A percentile compares a stretch with the other conserved stretches of the same genome.
phyloP scores from a whole-genome alignment of 2,329 filamentous ascomycete species.

The Anisogramma anomala region DNA sequence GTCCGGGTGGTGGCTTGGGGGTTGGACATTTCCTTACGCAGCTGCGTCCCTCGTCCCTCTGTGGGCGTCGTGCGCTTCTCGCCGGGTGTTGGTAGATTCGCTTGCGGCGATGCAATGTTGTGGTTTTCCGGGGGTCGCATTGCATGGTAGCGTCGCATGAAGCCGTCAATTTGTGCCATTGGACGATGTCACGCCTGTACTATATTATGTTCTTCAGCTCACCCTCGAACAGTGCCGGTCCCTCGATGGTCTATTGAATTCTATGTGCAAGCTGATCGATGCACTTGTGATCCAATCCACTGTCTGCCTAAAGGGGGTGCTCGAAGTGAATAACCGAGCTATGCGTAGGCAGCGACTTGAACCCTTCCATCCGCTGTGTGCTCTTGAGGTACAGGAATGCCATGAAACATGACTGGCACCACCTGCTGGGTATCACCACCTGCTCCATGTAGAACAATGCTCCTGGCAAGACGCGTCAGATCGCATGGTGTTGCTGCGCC shows the following conservation, averaged over 20 bases:
- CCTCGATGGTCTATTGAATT: constrained; percentile 5
- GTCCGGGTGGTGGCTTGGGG: constrained; percentile 26
- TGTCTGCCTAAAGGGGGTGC: neutral
- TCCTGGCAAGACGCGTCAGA: neutral
- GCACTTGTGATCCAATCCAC: neutral
- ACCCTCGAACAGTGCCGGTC: too few species aligned
- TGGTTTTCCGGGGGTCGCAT: too few species aligned
- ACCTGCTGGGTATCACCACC: neutral
- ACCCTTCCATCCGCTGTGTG: too few species aligned
- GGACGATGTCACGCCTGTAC: neutral
- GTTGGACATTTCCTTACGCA: constrained; percentile 32
- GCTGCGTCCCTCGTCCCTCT: neutral
- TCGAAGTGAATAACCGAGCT: too few species aligned
- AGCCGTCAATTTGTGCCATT: neutral
- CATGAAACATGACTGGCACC: too few species aligned
- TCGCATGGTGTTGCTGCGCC: constrained; percentile 6
- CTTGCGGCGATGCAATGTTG: too few species aligned
- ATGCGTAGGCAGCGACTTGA: too few species aligned
- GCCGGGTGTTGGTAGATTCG: neutral
- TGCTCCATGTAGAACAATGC: neutral
- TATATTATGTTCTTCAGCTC: too few species aligned
- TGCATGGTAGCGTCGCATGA: neutral
- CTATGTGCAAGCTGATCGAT: neutral
- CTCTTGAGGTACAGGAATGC: too few species aligned
- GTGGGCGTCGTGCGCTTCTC: neutral